Conservation (phyloP, 176 grass and related monocot genomes). For the Tuctoria greenei region DNA sequence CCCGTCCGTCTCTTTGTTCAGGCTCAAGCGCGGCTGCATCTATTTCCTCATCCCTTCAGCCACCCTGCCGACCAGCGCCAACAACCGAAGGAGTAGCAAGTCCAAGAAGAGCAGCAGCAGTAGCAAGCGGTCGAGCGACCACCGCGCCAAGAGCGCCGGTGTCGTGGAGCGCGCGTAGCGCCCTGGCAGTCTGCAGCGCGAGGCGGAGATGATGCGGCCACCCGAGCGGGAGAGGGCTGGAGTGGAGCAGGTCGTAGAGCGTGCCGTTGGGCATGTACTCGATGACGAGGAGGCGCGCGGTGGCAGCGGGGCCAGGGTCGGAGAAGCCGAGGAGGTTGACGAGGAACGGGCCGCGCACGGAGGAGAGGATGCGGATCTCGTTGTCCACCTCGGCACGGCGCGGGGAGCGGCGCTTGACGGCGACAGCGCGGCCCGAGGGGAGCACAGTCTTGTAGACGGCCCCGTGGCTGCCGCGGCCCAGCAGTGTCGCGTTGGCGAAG, state of each 20-base stretch:
- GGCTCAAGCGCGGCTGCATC: no score
- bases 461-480: constrained; percentile 91
- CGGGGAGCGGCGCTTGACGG: constrained; percentile 89
- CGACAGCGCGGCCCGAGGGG: constrained; percentile 65
- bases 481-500: constrained; percentile 71
- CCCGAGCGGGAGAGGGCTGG: constrained; percentile 52
- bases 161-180: constrained; percentile 72
- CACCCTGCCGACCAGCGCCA: no score
- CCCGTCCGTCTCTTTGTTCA: no score
- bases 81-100: no score
- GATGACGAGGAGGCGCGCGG: constrained; percentile 64
- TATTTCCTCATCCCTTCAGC: no score
- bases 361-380: constrained; percentile 89
- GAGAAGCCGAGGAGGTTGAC: constrained; percentile 95
- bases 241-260: constrained; percentile 90
- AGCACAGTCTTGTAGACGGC: constrained; percentile 92
- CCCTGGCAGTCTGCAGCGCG: constrained; percentile 79
- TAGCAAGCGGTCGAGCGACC: no score
- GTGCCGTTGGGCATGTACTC: constrained; percentile 99
- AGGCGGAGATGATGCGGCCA: constrained; percentile 79
- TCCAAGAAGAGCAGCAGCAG: no score
- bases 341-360: constrained; percentile 65
- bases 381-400: constrained; percentile 95
- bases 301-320: constrained; percentile 35
- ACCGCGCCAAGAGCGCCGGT: constrained; percentile 1